A percentile compares a stretch with the other conserved stretches of the same genome.
Evolutionary conservation across 192 early-diverging fungal species (phyloP).

Genomic region (Spinellus fusiger): DNA sequence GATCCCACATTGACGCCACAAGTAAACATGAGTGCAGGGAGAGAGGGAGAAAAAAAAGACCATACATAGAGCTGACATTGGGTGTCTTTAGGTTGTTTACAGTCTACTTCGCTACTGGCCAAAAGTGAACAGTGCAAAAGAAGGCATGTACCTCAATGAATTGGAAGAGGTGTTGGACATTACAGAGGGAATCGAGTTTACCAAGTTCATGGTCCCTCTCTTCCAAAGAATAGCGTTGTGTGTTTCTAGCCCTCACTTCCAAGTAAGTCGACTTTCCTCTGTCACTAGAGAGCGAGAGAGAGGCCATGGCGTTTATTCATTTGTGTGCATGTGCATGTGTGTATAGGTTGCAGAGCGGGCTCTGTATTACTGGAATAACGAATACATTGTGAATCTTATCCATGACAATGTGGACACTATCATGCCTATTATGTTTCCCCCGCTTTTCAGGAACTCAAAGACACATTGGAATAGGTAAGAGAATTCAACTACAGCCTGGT

Average conservation of each 20-base stretch:
- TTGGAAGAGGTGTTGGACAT: slow-evolving; percentile 96
- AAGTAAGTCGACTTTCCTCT: slow-evolving; percentile 46
- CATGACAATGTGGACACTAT: slow-evolving; percentile 87
- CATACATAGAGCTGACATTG: background rate
- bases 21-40: slow-evolving; percentile 35
- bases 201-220: slow-evolving; percentile 81
- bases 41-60: background rate
- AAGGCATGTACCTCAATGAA: slow-evolving; percentile 99
- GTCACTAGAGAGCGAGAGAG: background rate
- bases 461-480: slow-evolving; percentile 94
- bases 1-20: slow-evolving; percentile 88
- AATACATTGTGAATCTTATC: slow-evolving; percentile 95
- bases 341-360: slow-evolving; percentile 95
- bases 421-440: slow-evolving; percentile 92
- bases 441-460: slow-evolving; percentile 91
- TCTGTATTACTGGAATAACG: slow-evolving; percentile 98
- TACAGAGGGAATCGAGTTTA: slow-evolving; percentile 89
- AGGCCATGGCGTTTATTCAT: background rate
- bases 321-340: background rate
- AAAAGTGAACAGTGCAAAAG: slow-evolving; percentile 98
- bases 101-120: slow-evolving; percentile 95
- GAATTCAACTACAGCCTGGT: background rate
- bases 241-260: slow-evolving; percentile 96
- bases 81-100: slow-evolving; percentile 59
- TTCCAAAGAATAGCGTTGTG: slow-evolving; percentile 91